phyloP scores from a whole-genome alignment of 129 eudicot species.

The Helianthus tuberosus region DNA sequence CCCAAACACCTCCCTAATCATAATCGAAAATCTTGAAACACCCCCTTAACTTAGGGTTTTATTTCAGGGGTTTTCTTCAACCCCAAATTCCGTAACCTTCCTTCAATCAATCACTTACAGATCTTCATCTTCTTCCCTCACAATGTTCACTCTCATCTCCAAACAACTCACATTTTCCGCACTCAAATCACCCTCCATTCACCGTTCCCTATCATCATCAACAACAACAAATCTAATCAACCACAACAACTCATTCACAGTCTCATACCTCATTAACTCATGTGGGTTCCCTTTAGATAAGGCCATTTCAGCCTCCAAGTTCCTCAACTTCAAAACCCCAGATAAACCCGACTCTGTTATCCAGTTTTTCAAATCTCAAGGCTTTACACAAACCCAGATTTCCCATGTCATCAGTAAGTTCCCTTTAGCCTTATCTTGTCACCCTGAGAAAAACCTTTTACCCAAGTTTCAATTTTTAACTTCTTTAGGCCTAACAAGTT shows the following conservation, averaged over 20 bases:
- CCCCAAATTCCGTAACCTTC: slow-evolving; percentile 21
- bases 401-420: slow-evolving; percentile 18
- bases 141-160: slow-evolving; percentile 34
- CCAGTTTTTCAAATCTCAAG: slow-evolving; percentile 38
- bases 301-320: slow-evolving; percentile 47
- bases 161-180: slow-evolving; percentile 4
- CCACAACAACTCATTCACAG: slow-evolving; percentile 18
- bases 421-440: slow-evolving; percentile 30
- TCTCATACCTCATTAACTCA: slow-evolving; percentile 38
- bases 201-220: slow-evolving; percentile 21
- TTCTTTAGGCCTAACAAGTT: slow-evolving; percentile 29
- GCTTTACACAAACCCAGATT: slow-evolving; percentile 39
- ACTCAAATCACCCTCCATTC: background rate
- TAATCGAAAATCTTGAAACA: background rate
- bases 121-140: background rate
- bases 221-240: background rate
- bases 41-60: background rate
- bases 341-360: slow-evolving; percentile 48
- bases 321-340: slow-evolving; percentile 29
- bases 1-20: no score
- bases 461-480: slow-evolving; percentile 49
- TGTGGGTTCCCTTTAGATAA: slow-evolving; percentile 46
- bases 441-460: slow-evolving; percentile 44
- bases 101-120: background rate
- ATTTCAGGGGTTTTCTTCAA: background rate